Evolutionary conservation across 805 yeast genomes (phyloP), one percentile per base, ranked within the genome.

Genomic region (Starmerella bacillaris): DNA sequence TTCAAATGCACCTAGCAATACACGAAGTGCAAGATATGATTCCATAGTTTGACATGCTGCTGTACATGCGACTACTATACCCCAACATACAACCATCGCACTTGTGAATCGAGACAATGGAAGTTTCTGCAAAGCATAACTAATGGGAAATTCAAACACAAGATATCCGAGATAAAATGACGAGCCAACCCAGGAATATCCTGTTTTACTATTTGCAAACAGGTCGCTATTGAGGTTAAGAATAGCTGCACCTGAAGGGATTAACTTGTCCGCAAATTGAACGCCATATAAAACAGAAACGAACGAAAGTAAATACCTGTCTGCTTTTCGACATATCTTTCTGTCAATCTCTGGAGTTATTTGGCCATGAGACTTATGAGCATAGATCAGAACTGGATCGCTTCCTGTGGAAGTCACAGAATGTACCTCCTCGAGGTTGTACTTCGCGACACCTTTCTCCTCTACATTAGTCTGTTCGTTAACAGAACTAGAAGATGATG

Each of bases 81-180:
- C 80, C 82, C 83, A 76, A 0, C 65, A 24, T 11, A 71, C 46
- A 22, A 74, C 63, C 37, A 65, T 61, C 1, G 51, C 41, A 7
- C 68, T 56, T 4, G 67, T 58, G 4, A 68, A 53, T 40, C 66
- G 67, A 3, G 70, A 62, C 42, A 75, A 61, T 3, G 74, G 76
- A 32, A 70, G 63, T 37, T 57, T 59, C 50, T 73, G 79, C 19
- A 72, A 48, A 3, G 63, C 30, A 35, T 56, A 51, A 8, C 58
- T 52, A n/a, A 66, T 61, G 8, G 72, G 68, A 38, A 66, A 54
- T 44, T 70, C 73, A 45, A 70, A 72, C 5, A 56, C 60, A 30
- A 75, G 52, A 48, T 72, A 74, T 4, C 82, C 83, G 27, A 74
- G 49, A 47, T 70, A 72, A 44, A 71, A 71, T 4, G 68, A 61